Evolutionary conservation across 2,329 filamentous ascomycete species (phyloP), one percentile per base, ranked within the genome.

Genomic region (Diaporthe eres): DNA sequence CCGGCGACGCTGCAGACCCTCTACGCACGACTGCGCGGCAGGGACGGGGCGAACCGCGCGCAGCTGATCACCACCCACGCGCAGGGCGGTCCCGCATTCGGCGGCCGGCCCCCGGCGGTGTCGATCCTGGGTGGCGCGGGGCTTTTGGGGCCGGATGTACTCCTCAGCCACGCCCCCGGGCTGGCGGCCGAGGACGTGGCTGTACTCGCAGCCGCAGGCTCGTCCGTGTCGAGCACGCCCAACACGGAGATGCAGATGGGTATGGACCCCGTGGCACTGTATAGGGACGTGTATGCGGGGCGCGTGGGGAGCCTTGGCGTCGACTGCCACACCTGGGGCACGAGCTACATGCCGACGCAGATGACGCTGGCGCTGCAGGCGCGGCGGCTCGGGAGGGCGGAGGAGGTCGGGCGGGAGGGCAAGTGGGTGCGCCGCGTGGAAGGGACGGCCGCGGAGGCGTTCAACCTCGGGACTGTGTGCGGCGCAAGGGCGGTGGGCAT

Each of bases 221-320:
- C 82, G 1, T 81, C 82, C 60, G 79, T 89, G 22, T 86, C 85
- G 3, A 83, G 81, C 22, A 89, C 88, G 0, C 88, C 88, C 0
- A 85, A 85, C n/a, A 87, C 87, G 0, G 88, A 90, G 78, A 79
- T 88, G 13, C 87, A 90, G 76, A 89, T 88, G 87, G 84, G 82
- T 0, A 83, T 83, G 0, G 70, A 79, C 4, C 83, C 85, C 0
- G 81, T 86, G 3, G 84, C 83, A 49, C 82, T 86, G 75, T 71
- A 75, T 8, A 71, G 78, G 3, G 82, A 82, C 65, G 61, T 82
- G 25, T 80, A 83, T 47, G 78, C 79, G 5, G 80, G 82, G 13
- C 49, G 58, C 3, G 31, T 51, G 19, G 79, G 81, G 8, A 82
- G 79, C 39, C 78, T 84, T 17, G 84, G 83, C 4, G 77, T 84